Percentiles rank a stretch among this genome's conserved stretches.
phyloP scores from a whole-genome alignment of 1,139 yeast genomes.

The Pichia norvegensis region DNA sequence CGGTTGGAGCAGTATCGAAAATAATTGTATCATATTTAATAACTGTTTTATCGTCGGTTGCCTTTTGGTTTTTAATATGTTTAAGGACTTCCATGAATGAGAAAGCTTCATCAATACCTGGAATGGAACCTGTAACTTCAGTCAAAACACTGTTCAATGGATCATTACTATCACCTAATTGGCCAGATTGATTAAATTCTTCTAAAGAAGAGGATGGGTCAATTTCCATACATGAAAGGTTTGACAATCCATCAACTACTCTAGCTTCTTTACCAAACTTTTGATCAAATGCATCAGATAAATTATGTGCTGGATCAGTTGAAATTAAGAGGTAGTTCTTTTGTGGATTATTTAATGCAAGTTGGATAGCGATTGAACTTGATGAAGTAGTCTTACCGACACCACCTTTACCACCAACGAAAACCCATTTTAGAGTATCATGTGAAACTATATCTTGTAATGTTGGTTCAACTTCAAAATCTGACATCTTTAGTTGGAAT shows the following conservation, averaged over 20 bases:
- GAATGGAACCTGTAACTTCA: constrained; percentile 90
- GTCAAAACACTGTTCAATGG: constrained; percentile 70
- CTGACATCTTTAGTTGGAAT: constrained; percentile 26
- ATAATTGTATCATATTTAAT: constrained; percentile 74
- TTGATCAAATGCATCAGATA: constrained; percentile 96
- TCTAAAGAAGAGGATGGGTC: constrained; percentile 93
- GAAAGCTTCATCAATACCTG: constrained; percentile 96
- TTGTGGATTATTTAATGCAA: constrained; percentile 70
- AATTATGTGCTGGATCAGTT: constrained; percentile 96
- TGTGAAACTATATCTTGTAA: constrained; percentile 57
- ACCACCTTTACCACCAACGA: constrained; percentile 99
- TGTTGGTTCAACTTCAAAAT: constrained; percentile 52
- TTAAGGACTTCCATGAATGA: constrained; percentile 97
- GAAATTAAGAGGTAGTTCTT: constrained; percentile 84
- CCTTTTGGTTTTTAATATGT: constrained; percentile 76
- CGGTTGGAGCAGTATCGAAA: constrained; percentile 98
- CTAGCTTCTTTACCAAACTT: constrained; percentile 96
- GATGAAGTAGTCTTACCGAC: constrained; percentile 98
- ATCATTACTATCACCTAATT: constrained; percentile 41
- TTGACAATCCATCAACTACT: constrained; percentile 78
- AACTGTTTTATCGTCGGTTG: constrained; percentile 31
- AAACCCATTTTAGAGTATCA: constrained; percentile 83
- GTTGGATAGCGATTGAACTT: constrained; percentile 87
- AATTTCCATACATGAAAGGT: constrained; percentile 95
- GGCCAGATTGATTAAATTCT: constrained; percentile 61